phyloP scores from a whole-genome alignment of 768 basidiomycete species.

The Pleurotus cornucopiae region DNA sequence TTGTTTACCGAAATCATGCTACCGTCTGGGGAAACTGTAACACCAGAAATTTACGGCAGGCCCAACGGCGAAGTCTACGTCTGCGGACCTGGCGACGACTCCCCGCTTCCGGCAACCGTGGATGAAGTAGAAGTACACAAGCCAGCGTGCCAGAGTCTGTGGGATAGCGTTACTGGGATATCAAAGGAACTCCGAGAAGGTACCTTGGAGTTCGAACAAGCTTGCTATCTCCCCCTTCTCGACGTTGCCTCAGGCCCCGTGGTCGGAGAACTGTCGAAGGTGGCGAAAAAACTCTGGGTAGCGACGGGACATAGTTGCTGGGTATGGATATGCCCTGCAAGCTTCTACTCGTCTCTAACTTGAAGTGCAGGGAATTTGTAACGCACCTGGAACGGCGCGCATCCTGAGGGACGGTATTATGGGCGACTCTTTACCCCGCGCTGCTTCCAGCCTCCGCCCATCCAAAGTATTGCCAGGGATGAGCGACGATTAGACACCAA shows the following conservation, averaged over 20 bases:
- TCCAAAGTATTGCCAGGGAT: not conserved
- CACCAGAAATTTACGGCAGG: conserved; percentile 72
- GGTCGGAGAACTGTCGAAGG: conserved; percentile 53
- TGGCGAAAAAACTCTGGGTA: conserved; percentile 63
- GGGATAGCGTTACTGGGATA: conserved; percentile 55
- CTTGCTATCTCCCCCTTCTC: conserved; percentile 76
- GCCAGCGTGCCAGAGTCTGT: conserved; percentile 50
- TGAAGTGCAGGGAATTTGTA: conserved; percentile 61
- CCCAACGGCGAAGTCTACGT: conserved; percentile 65
- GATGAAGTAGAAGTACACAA: conserved; percentile 65
- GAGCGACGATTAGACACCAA: not conserved
- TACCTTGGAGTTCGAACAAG: conserved; percentile 47
- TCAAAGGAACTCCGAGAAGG: conserved; percentile 55
- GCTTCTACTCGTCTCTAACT: not conserved
- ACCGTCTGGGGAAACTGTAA: conserved; percentile 21
- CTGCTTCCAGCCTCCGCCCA: not conserved
- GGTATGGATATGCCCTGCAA: conserved; percentile 35
- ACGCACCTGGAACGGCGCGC: conserved; percentile 80
- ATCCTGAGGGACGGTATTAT: conserved; percentile 69
- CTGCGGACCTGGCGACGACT: conserved; percentile 77
- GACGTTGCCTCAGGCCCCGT: conserved; percentile 57
- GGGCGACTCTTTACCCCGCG: conserved; percentile 35
- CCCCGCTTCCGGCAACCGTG: conserved; percentile 61
- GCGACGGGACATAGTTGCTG: conserved; percentile 81
- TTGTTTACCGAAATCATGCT: conserved; percentile 74